phyloP scores from a whole-genome alignment of 2,329 filamentous ascomycete species.

The Huntiella moniliformis region DNA sequence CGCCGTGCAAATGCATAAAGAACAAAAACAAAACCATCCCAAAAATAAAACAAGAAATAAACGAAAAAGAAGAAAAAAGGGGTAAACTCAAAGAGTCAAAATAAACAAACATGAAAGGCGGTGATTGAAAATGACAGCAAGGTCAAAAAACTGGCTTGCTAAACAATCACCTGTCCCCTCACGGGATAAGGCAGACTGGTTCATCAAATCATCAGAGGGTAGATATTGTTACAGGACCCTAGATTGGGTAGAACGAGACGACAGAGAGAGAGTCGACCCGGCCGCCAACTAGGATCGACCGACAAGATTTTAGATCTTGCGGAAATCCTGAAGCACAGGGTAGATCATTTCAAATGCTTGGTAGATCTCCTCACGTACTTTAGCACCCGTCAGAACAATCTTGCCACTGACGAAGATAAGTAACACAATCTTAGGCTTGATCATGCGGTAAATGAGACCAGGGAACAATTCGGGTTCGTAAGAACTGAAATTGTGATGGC shows the following conservation, averaged over 20 bases:
- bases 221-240: slow-evolving; percentile 3
- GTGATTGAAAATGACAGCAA: background rate
- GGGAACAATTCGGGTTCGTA: slow-evolving; percentile 98
- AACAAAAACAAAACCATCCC: slow-evolving; percentile 8
- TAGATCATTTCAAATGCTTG: slow-evolving; percentile 96
- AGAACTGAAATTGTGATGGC: slow-evolving; percentile 98
- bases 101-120: slow-evolving; percentile 5
- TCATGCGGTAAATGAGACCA: slow-evolving; percentile 99
- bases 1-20: slow-evolving; percentile 9
- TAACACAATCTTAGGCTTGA: slow-evolving; percentile 87
- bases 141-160: background rate
- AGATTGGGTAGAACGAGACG: background rate
- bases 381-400: slow-evolving; percentile 93
- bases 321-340: slow-evolving; percentile 67
- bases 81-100: background rate
- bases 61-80: background rate
- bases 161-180: background rate
- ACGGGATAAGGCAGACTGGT: background rate
- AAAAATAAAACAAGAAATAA: slow-evolving; percentile 13
- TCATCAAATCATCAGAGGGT: slow-evolving; percentile 9
- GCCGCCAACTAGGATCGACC: background rate
- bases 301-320: slow-evolving; percentile 29
- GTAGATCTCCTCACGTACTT: slow-evolving; percentile 96
- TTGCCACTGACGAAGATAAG: slow-evolving; percentile 93
- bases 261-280: background rate